Percentiles rank a stretch among this genome's conserved stretches.
Conservation (phyloP, 1,284 basidiomycete species). For the Tetrapyrgos nigripes region DNA sequence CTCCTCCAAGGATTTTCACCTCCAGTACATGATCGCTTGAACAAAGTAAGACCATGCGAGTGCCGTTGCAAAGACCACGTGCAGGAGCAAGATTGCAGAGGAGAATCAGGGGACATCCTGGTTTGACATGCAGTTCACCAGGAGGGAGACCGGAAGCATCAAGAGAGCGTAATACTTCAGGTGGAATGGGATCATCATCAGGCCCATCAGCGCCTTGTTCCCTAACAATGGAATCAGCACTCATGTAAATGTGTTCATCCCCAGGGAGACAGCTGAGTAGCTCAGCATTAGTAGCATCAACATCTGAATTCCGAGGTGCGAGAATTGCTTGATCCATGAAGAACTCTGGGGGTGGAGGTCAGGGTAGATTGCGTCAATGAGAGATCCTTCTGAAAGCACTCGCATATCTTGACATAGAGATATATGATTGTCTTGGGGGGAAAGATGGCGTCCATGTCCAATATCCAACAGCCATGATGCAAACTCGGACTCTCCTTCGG, state of each 20-base stretch:
- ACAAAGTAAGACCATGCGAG: conserved; percentile 27
- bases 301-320: conserved; percentile 41
- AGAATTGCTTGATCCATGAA: conserved; percentile 45
- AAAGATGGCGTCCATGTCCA: conserved; percentile 38
- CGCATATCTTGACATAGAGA: conserved; percentile 37
- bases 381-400: conserved; percentile 10
- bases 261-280: conserved; percentile 38
- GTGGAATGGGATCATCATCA: conserved; percentile 11
- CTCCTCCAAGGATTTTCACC: conserved; percentile 30
- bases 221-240: conserved; percentile 26
- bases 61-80: conserved; percentile 50
- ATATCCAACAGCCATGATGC: conserved; percentile 49
- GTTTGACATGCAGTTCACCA: conserved; percentile 27
- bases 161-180: conserved; percentile 24
- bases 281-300: conserved; percentile 36
- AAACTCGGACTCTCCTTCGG: conserved; percentile 33
- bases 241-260: conserved; percentile 23
- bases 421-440: conserved; percentile 27
- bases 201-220: conserved; percentile 5
- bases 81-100: too few relatives aligned
- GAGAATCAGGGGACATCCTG: conserved; percentile 41
- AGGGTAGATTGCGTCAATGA: conserved; percentile 16
- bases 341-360: conserved; percentile 31
- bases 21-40: conserved; percentile 31
- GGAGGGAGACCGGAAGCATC: conserved; percentile 30